Conservation (phyloP, 2,329 filamentous ascomycete species). For the Pseudonectria buxi region DNA sequence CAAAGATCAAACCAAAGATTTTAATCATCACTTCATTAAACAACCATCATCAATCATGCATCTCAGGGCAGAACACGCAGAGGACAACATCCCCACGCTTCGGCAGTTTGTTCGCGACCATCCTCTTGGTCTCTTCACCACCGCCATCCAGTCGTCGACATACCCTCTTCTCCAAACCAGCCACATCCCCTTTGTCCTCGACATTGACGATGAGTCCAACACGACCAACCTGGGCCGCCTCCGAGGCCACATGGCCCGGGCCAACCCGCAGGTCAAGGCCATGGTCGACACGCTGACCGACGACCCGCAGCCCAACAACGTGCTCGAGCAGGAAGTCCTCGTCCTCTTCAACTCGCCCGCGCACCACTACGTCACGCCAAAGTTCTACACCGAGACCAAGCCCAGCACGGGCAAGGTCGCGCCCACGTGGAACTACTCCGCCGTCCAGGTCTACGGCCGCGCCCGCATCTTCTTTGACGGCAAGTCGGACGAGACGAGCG, state of each 20-base stretch:
- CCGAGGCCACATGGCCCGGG: conserved; percentile 54
- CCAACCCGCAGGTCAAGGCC: conserved; percentile 58
- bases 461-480: conserved; percentile 48
- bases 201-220: conserved; percentile 36
- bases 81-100: conserved; percentile 41
- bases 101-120: conserved; percentile 51
- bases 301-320: conserved; percentile 12
- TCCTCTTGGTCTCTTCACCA: conserved; percentile 57
- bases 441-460: conserved; percentile 56
- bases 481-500: conserved; percentile 34
- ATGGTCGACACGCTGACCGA: conserved; percentile 41
- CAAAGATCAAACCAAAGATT: too few relatives aligned
- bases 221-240: conserved; percentile 38
- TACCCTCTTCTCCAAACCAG: conserved; percentile 49
- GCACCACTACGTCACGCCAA: conserved; percentile 61
- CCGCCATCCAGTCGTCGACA: conserved; percentile 45
- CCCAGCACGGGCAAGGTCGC: conserved; percentile 59
- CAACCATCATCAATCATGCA: too few relatives aligned
- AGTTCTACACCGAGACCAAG: conserved; percentile 62
- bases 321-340: conserved; percentile 48
- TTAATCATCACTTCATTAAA: too few relatives aligned
- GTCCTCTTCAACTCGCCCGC: conserved; percentile 53
- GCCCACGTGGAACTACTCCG: conserved; percentile 65
- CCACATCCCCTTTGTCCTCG: conserved; percentile 55
- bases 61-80: conserved; percentile 47